Percentiles rank a stretch among this genome's conserved stretches.
phyloP scores from a whole-genome alignment of 2,329 filamentous ascomycete species.

The Aspergillus piperis region DNA sequence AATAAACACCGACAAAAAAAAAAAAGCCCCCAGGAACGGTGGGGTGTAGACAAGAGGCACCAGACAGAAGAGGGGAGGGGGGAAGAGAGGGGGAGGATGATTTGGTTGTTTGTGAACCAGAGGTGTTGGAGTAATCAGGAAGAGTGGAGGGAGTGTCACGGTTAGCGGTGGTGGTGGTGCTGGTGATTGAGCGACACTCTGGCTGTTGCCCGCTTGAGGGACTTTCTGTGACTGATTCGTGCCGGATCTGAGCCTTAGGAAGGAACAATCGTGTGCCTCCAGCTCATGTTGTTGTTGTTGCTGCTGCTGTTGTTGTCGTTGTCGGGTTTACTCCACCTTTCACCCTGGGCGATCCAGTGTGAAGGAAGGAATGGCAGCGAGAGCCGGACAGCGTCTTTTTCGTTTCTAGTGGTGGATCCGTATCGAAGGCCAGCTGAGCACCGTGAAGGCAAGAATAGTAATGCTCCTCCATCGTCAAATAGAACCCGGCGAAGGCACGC shows the following conservation, averaged over 20 bases:
- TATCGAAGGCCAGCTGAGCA: slow-evolving; percentile 1
- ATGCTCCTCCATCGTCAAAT: background rate
- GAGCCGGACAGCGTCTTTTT: slow-evolving; percentile 1
- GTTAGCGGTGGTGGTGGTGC: background rate
- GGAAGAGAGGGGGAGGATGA: background rate
- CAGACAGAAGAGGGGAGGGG: background rate
- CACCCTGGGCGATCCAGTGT: background rate
- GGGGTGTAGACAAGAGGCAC: slow-evolving; percentile 9
- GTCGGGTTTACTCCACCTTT: slow-evolving; percentile 8
- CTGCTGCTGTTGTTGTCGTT: background rate
- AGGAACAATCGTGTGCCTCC: background rate
- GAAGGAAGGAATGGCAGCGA: background rate
- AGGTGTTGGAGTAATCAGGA: background rate
- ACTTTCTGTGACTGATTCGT: background rate
- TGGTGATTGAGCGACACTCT: background rate
- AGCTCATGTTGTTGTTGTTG: background rate
- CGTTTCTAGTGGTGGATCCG: slow-evolving; percentile 1
- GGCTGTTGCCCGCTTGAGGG: background rate
- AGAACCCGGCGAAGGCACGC: slow-evolving; percentile 2
- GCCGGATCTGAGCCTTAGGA: background rate
- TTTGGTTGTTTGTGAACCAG: background rate
- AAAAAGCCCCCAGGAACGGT: slow-evolving; percentile 13
- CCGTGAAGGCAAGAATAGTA: slow-evolving; percentile 1
- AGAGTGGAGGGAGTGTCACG: background rate
- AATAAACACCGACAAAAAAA: slow-evolving; percentile 13